Base-by-base conservation (phyloP, 1,284 basidiomycete species). In the Omphalotus olearius region DNA sequence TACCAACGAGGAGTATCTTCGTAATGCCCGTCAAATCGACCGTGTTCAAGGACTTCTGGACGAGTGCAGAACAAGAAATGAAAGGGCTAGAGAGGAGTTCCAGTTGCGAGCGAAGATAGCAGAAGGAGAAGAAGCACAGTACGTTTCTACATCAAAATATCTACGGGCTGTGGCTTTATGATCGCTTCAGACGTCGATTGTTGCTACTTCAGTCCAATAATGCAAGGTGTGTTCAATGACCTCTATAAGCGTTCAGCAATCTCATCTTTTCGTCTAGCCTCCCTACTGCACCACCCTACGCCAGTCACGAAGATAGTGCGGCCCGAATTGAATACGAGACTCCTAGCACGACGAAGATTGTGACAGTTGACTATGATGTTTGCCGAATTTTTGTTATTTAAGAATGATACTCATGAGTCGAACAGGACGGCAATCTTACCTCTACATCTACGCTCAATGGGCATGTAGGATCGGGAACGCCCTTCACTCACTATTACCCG, bases 91-190 rank as follows among this genome's bases (percentile, higher is more conserved):
- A 33, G 2, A 7, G 41, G 41, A 20, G n/a, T 18, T 2, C 6
- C 2, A 38, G 3, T 17, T 48, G 9, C 6, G 20, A 7, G 37
- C 37, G 6, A 38, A 48, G 16, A 40, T 48, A 28, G 46, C 46
- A 17, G 70, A 68, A 47, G 76, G 76, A 10, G 62, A 66, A 37
- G 56, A 64, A 46, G 71, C 70, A 35, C 60, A 58, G 71, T 73
- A 51, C 30, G 68, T 59, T 41, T 55, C 33, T 26, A 44, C 16
- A 43, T 26, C 13, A 7, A 13, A 33, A 35, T 26, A 11, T 20
- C 18, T 23, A 33, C 16, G 14, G 4, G 33, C 16, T 16, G 20
- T 13, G 10, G 16, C 14, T 47, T n/a, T 23, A 18, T 10, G 9
- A 20, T 38, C 9, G 14, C 33, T 33, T 18, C 20, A 48, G 46